Conservation (phyloP, 1,139 yeast genomes). For the Wickerhamomyces sp. region DNA sequence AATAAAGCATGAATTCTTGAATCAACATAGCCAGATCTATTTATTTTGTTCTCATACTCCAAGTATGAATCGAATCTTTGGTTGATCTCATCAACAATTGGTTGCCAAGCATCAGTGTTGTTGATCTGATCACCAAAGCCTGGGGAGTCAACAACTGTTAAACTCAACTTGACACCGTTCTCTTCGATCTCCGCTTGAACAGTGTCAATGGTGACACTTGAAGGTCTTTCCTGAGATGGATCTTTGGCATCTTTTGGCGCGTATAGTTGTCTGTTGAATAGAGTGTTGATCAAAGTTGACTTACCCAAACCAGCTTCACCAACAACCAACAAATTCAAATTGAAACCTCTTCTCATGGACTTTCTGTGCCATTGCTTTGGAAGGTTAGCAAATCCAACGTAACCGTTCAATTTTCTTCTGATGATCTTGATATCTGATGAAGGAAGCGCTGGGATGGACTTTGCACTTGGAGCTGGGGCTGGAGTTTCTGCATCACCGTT, state of each 20-base stretch:
- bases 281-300: constrained; percentile 84
- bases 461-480: constrained; percentile 1
- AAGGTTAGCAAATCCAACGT: constrained; percentile 95
- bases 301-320: constrained; percentile 95
- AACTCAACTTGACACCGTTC: constrained; percentile 82
- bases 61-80: constrained; percentile 80
- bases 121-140: constrained; percentile 94
- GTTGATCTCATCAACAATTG: constrained; percentile 88
- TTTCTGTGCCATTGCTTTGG: constrained; percentile 99
- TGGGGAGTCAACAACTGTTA: constrained; percentile 85
- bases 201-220: constrained; percentile 58
- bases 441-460: constrained; percentile 3
- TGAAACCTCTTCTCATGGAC: constrained; percentile 91
- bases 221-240: constrained; percentile 19
- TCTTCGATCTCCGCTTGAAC: constrained; percentile 78
- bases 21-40: constrained; percentile 68
- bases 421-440: constrained; percentile 46
- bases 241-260: constrained; percentile 30
- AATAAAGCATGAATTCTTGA: constrained; percentile 87
- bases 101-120: constrained; percentile 87
- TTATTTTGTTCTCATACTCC: constrained; percentile 85
- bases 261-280: constrained; percentile 76
- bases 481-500: not conserved
- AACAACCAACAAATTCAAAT: constrained; percentile 80
- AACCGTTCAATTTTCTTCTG: constrained; percentile 81